These are phyloP conservation scores for Aspergillus costaricaensis DNA, from an alignment of 2,329 filamentous ascomycete genomes.

Conservation along the genomic window DNA sequence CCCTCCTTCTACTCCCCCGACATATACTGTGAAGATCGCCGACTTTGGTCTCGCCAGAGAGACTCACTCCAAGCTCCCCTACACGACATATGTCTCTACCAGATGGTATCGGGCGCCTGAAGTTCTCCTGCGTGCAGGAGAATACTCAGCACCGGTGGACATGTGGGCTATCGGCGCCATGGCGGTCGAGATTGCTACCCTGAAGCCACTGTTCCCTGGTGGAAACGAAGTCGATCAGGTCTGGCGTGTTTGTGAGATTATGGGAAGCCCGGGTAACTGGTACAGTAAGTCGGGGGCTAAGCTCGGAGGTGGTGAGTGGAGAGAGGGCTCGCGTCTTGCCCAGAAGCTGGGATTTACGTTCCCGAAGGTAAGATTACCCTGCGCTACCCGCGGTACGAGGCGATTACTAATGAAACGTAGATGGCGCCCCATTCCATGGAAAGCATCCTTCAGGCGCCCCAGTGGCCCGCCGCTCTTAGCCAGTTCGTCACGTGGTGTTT, in stretches of 20 bases:
- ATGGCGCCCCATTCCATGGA: slow-evolving; percentile 98
- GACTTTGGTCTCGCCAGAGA: slow-evolving; percentile 98
- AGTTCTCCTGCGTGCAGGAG: slow-evolving; percentile 86
- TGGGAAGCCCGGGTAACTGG: slow-evolving; percentile 98
- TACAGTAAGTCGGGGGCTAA: slow-evolving; percentile 85
- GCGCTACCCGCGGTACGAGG: neutral
- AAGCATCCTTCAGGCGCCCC: slow-evolving; percentile 82
- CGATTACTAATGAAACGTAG: slow-evolving; percentile 44
- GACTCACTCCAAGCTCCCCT: slow-evolving; percentile 92
- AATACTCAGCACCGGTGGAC: slow-evolving; percentile 96
- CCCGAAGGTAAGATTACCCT: slow-evolving; percentile 62
- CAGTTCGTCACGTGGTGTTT: slow-evolving; percentile 98
- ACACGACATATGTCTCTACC: slow-evolving; percentile 98
- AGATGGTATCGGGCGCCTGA: slow-evolving; percentile 95
- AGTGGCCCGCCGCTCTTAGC: slow-evolving; percentile 85
- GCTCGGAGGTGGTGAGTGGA: slow-evolving; percentile 96
- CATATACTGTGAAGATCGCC: slow-evolving; percentile 96
- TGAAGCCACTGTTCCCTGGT: slow-evolving; percentile 95
- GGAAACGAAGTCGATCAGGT: slow-evolving; percentile 99
- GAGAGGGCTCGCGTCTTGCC: slow-evolving; percentile 86
- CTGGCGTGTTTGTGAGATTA: slow-evolving; percentile 98
- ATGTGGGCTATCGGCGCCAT: slow-evolving; percentile 99
- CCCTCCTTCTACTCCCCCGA: slow-evolving; percentile 87
- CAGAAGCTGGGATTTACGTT: slow-evolving; percentile 98
- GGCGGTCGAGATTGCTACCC: slow-evolving; percentile 94